phyloP scores from a whole-genome alignment of 1,284 basidiomycete species.

The Cutaneotrichosporon spelunceum region DNA sequence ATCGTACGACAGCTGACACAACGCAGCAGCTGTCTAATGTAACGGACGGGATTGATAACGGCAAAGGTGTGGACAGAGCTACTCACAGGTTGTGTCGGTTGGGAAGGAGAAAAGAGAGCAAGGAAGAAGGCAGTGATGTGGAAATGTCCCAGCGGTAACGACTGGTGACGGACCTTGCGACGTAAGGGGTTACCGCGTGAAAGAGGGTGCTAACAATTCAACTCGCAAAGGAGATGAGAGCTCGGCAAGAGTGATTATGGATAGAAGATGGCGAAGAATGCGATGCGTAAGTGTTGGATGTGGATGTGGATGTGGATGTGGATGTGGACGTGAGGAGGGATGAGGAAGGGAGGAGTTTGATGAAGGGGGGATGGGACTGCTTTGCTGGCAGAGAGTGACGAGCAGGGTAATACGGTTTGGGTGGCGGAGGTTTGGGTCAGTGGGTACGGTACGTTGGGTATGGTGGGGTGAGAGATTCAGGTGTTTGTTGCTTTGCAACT shows the following conservation, averaged over 20 bases:
- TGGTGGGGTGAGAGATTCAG: not conserved
- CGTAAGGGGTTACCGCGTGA: conserved; percentile 1
- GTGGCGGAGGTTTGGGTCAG: conserved; percentile 1
- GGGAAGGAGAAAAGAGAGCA: not conserved
- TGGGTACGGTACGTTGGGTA: not conserved
- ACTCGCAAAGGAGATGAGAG: not conserved
- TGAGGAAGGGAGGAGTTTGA: too few relatives aligned
- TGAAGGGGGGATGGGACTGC: not conserved
- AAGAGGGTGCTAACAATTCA: not conserved
- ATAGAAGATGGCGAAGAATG: not conserved
- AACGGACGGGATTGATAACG: not conserved
- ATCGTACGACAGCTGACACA: not conserved
- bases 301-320: too few relatives aligned
- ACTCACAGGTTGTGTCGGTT: not conserved
- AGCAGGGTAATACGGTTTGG: not conserved
- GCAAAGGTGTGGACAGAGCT: not conserved
- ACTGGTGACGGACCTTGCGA: conserved; percentile 3
- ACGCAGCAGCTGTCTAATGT: not conserved
- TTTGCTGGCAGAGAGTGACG: not conserved
- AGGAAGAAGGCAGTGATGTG: not conserved
- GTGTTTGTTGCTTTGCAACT: not conserved
- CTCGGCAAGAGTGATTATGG: not conserved
- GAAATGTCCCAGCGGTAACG: not conserved
- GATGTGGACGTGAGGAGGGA: not conserved
- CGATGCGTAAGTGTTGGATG: not conserved